Base-by-base conservation (phyloP, 495 filamentous ascomycete species). In the Hyaloscypha hepaticicola region DNA sequence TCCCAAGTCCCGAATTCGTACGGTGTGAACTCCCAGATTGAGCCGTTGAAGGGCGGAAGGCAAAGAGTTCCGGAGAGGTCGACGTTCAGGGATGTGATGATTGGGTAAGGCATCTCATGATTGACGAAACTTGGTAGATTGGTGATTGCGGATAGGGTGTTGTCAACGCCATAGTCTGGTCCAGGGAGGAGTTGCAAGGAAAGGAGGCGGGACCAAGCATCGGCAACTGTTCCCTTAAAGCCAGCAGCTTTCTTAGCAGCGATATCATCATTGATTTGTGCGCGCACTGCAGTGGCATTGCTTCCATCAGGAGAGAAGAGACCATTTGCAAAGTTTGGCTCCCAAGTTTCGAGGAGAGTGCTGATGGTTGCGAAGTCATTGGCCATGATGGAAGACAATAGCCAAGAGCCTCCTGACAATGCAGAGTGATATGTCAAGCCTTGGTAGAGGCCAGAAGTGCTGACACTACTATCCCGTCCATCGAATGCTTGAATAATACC, bases 1-100 rank as follows among this genome's bases (percentile, higher is more conserved):
- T 81, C 78, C 66, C 73, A 82, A 25, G 67, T 73, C 25, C 80
- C 80, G 55, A 78, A 80, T 58, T 81, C 79, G 65, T 74, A 81
- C 0, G 80, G 80, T 27, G 70, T 71, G 33, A 77, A 72, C 59
- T 83, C 80, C 57, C 75, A 82, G 51, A 70, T 68, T n/a, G 71
- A 70, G 7, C 76, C 72, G 61, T 79, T 76, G 7, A 28, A 41
- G 7, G 60, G 53, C 14, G 76, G 76, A 8, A 66, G 27, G 58
- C 75, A 77, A 25, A 73, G 66, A 11, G 73, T 76, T 3, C 53
- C 61, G 7, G 33, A 49, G 9, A 73, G 64, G 26, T 72, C 66
- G 49, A 77, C 72, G 11, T 67, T 70, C 8, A 76, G 59, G 1
- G 71, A 49, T 7, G 75, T 75, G 24, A 80, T 77, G 63, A 81